Conservation (phyloP, 108 stramenopile genomes). For the Pseudonitzschia delicatissima region DNA sequence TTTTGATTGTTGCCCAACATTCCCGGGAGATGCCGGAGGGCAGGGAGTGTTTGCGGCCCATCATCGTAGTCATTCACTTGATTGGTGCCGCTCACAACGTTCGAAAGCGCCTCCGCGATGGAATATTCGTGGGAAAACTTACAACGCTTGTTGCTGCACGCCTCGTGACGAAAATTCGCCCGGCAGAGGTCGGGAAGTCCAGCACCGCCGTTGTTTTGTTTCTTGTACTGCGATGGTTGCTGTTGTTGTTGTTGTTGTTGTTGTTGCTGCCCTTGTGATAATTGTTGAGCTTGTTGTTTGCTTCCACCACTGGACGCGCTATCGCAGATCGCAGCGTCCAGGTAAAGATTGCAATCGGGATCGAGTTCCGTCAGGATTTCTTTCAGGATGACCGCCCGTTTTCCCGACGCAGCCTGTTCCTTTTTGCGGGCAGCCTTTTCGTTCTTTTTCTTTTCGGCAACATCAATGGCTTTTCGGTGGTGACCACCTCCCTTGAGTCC, state of each 20-base stretch:
- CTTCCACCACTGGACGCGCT: no score
- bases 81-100: neutral
- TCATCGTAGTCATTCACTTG: neutral
- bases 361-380: neutral
- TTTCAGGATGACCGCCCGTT: neutral
- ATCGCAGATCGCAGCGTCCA: neutral
- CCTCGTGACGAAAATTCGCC: neutral
- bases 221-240: neutral
- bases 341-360: neutral
- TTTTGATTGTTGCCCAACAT: neutral
- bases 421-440: neutral
- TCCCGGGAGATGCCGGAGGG: neutral
- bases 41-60: neutral
- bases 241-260: no score
- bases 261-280: no score
- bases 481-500: constrained; percentile 2
- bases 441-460: neutral
- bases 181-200: neutral
- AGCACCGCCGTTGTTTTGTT: neutral
- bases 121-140: constrained; percentile 6
- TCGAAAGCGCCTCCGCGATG: neutral
- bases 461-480: constrained; percentile 1
- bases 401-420: neutral
- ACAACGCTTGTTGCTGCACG: neutral
- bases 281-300: neutral